Conservation (phyloP, 371 early-diverging fungal species). For the Smittium culicis region DNA sequence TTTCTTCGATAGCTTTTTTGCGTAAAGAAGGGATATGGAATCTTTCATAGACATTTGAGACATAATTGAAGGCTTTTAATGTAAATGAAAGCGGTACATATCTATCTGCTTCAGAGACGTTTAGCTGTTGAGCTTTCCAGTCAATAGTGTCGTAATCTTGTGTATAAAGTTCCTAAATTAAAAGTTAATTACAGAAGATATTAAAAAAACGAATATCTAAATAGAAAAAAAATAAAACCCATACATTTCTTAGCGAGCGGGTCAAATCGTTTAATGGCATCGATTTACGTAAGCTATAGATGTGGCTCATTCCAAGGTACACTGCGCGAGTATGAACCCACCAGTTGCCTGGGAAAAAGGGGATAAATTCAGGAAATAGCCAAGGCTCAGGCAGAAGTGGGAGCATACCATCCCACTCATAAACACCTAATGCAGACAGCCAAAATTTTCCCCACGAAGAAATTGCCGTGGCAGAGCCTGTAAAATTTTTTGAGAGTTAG, state of each 20-base stretch:
- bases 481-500: neutral
- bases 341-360: constrained; percentile 79
- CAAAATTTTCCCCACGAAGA: constrained; percentile 98
- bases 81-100: constrained; percentile 72
- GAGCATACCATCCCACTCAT: constrained; percentile 91
- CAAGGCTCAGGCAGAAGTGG: constrained; percentile 89
- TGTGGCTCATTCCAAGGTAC: constrained; percentile 86
- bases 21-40: constrained; percentile 43
- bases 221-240: constrained; percentile 8
- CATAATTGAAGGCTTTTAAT: constrained; percentile 56
- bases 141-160: constrained; percentile 66
- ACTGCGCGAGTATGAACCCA: constrained; percentile 87
- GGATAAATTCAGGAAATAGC: constrained; percentile 67
- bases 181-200: no score
- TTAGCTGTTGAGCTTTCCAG: constrained; percentile 70
- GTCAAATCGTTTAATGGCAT: constrained; percentile 50
- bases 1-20: constrained; percentile 51
- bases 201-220: no score
- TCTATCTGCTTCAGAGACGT: constrained; percentile 65
- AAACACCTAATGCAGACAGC: constrained; percentile 74
- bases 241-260: constrained; percentile 42
- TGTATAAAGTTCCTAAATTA: constrained; percentile 59
- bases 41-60: constrained; percentile 50
- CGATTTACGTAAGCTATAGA: constrained; percentile 57
- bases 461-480: constrained; percentile 53